Evolutionary conservation across 2,329 filamentous ascomycete species (phyloP).

Genomic region (Claviceps spartinae): DNA sequence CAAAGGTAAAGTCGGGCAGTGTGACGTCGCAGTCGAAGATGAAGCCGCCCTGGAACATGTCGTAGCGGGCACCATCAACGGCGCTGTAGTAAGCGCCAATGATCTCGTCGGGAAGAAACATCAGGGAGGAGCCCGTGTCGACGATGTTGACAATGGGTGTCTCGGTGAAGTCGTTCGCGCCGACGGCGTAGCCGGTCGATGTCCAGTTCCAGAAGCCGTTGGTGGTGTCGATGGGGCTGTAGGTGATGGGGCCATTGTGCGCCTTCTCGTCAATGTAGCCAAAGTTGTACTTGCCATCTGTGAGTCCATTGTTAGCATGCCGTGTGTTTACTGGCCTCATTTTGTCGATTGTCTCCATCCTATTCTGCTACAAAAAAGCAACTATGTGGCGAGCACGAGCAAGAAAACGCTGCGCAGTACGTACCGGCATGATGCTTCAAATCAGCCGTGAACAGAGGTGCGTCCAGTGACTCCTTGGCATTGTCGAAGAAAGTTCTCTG

Average conservation of each 20-base stretch:
- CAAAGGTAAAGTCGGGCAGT: conserved; percentile 37
- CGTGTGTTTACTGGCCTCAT: too few relatives aligned
- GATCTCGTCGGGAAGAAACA: conserved; percentile 41
- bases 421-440: conserved; percentile 35
- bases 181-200: conserved; percentile 12
- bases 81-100: conserved; percentile 33
- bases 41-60: conserved; percentile 26
- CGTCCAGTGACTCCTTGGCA: conserved; percentile 9
- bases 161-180: conserved; percentile 5
- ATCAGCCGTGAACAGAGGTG: conserved; percentile 51
- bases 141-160: conserved; percentile 35
- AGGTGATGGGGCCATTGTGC: conserved; percentile 49
- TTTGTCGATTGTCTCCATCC: too few relatives aligned
- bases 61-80: conserved; percentile 22
- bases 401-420: background rate
- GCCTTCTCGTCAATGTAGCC: conserved; percentile 52
- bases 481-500: conserved; percentile 32
- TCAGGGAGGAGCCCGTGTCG: conserved; percentile 49
- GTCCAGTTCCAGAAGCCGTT: conserved; percentile 48
- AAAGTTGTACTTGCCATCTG: conserved; percentile 57
- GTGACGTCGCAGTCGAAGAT: conserved; percentile 29
- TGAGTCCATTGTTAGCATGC: background rate
- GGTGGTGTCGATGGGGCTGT: conserved; percentile 45
- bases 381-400: too few relatives aligned
- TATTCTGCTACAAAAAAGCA: too few relatives aligned